Conservation (phyloP, 176 grass and related monocot species). For the Juncus inflexus region DNA sequence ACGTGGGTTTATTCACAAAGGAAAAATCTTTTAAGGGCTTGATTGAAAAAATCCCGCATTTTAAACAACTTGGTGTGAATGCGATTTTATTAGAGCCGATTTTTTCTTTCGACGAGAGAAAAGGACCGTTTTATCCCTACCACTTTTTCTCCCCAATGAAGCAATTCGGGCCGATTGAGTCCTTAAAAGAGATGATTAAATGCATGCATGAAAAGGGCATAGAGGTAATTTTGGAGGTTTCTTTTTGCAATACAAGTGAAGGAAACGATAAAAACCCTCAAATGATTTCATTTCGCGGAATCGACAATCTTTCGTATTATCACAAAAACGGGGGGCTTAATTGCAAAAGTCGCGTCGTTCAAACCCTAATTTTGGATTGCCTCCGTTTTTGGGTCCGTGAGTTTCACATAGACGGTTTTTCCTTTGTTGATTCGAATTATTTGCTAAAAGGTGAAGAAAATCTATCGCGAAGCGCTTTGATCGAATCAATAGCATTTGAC, state of each 20-base stretch:
- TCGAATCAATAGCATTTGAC: conserved; percentile 88
- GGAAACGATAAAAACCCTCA: conserved; percentile 45
- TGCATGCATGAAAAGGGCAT: conserved; percentile 61
- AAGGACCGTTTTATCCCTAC: conserved; percentile 75
- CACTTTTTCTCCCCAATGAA: conserved; percentile 76
- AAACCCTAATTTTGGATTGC: conserved; percentile 87
- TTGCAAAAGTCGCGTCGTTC: conserved; percentile 55
- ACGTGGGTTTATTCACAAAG: conserved; percentile 60
- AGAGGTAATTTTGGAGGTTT: conserved; percentile 82
- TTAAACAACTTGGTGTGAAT: conserved; percentile 67
- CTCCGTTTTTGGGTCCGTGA: conserved; percentile 89
- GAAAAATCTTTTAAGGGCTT: conserved; percentile 61
- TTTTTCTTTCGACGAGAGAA: conserved; percentile 66
- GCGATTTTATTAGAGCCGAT: conserved; percentile 79
- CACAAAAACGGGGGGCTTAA: conserved; percentile 43
- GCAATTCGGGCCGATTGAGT: conserved; percentile 45
- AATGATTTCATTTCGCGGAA: conserved; percentile 64
- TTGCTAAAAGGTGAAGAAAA: conserved; percentile 44
- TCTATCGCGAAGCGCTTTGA: conserved; percentile 56
- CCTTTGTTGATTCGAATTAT: conserved; percentile 79
- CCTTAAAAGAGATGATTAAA: conserved; percentile 92
- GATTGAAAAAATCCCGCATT: conserved; percentile 53
- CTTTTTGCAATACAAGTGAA: conserved; percentile 64
- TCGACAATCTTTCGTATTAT: conserved; percentile 78
- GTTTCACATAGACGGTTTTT: conserved; percentile 92